These are phyloP conservation scores for Candida corydali DNA, from an alignment of 805 yeast species.

Conservation along the genomic window DNA sequence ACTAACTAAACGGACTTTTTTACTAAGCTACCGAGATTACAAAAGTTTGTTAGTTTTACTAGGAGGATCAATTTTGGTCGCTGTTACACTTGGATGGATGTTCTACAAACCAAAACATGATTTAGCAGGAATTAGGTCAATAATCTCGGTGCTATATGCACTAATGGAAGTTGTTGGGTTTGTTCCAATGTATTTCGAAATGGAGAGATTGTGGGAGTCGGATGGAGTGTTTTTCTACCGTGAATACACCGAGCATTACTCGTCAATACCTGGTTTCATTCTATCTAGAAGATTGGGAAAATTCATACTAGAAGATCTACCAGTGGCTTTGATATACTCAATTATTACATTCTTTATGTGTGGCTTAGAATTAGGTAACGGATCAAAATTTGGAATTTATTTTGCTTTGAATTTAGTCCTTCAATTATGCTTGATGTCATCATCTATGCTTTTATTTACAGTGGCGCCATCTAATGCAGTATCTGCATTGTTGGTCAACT, in stretches of 20 bases:
- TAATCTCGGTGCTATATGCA: slow-evolving; percentile 33
- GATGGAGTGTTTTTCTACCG: slow-evolving; percentile 40
- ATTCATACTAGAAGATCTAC: slow-evolving; percentile 63
- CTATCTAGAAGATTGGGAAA: slow-evolving; percentile 64
- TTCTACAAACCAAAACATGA: slow-evolving; percentile 60
- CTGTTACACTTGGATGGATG: slow-evolving; percentile 71
- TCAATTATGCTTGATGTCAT: slow-evolving; percentile 52
- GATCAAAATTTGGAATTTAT: slow-evolving; percentile 53
- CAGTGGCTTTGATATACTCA: slow-evolving; percentile 56
- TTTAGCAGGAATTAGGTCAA: slow-evolving; percentile 62
- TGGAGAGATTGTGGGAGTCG: slow-evolving; percentile 33
- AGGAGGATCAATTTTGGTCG: slow-evolving; percentile 44
- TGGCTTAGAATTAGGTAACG: slow-evolving; percentile 47
- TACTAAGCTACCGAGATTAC: slow-evolving; percentile 30
- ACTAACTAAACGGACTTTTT: slow-evolving; percentile 31
- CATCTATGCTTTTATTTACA: slow-evolving; percentile 52
- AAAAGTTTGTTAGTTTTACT: slow-evolving; percentile 31
- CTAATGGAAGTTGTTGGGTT: slow-evolving; percentile 38
- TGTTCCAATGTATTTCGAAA: slow-evolving; percentile 35
- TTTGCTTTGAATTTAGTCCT: slow-evolving; percentile 56
- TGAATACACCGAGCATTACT: slow-evolving; percentile 68
- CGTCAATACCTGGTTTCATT: slow-evolving; percentile 63
- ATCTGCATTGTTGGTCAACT: slow-evolving; percentile 58
- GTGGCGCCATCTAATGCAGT: slow-evolving; percentile 56
- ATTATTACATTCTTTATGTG: slow-evolving; percentile 70